Base-by-base conservation (phyloP, 176 grass and related monocot species). In the Ampelocalamus luodianensis region DNA sequence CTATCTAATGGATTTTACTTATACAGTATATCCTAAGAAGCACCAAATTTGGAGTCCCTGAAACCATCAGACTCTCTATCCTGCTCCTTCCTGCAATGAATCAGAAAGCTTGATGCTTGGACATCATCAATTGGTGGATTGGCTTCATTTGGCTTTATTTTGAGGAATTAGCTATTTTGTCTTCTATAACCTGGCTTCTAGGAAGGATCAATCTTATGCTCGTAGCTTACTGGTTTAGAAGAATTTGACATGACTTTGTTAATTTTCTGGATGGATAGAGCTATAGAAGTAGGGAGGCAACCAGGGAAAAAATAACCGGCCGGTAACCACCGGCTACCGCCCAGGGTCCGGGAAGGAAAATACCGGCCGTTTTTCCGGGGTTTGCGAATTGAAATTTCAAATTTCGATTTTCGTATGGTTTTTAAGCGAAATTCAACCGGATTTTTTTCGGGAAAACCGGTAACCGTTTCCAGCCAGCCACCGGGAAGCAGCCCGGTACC, bases 71-170 rank as follows among this genome's bases (percentile, higher is more conserved):
- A 7, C 29, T 61, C 38, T 39, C 46, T 61, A 7, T 86, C 78
- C 27, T 68, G 34, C 27, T 8, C 2, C n/a, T 66, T 65, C 37
- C 27, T 59, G 51, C 42, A 40, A 42, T 83, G 40, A 56, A 68
- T 37, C 71, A 32, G 38, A 74, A 66, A 15, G 43, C 15, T 71
- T 64, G 23, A 46, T 80, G 13, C 53, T 63, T 85, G 82, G 23
- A 65, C 38, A 68, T 67, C 29, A 85, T 68, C 16, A 58, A 39
- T 84, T 66, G 49, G 46, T 67, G 20, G 43, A 40, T 61, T 49
- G 49, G 56, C 27, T 59, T 68, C 34, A 59, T 49, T 82, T 81
- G 69, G 1, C 46, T 71, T 84, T 73, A 37, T 3, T 83, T 71
- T 24, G 11, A 37, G 37, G 68, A 53, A 53, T 59, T 67, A n/a